Evolutionary conservation across 768 basidiomycete species (phyloP).

Genomic region (Rhodotorula graminis): DNA sequence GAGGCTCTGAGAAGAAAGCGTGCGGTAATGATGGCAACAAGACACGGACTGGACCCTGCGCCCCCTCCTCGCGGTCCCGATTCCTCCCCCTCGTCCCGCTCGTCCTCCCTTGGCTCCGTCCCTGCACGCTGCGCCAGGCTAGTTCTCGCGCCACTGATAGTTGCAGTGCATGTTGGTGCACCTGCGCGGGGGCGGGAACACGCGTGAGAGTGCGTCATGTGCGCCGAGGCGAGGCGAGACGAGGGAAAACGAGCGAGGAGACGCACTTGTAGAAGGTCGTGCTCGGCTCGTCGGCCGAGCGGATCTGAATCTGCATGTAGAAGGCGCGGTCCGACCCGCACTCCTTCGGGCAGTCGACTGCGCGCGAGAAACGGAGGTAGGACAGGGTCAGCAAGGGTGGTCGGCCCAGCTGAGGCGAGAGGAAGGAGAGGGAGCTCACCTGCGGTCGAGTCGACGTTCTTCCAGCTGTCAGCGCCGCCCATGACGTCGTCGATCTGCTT

Average conservation of each 20-base stretch:
- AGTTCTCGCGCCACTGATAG: slow-evolving; percentile 40
- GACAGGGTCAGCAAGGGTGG: too few species aligned
- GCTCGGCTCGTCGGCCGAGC: slow-evolving; percentile 48
- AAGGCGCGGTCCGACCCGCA: slow-evolving; percentile 83
- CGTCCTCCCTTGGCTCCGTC: too few species aligned
- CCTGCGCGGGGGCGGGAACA: too few species aligned
- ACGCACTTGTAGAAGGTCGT: slow-evolving; percentile 44
- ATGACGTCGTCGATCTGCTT: slow-evolving; percentile 94
- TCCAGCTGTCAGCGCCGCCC: slow-evolving; percentile 89
- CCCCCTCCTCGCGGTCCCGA: too few species aligned
- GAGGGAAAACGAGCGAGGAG: background rate
- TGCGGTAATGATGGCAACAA: background rate
- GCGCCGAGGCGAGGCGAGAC: background rate
- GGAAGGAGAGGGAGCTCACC: slow-evolving; percentile 52
- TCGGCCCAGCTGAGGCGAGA: too few species aligned
- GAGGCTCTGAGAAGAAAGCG: too few species aligned
- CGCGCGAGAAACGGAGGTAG: background rate
- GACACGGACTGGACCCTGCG: background rate
- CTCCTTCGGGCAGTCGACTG: slow-evolving; percentile 53
- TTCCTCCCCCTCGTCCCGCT: too few species aligned
- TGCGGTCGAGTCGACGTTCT: slow-evolving; percentile 80
- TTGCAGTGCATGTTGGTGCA: slow-evolving; percentile 39
- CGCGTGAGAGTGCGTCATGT: too few species aligned
- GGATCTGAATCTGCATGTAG: slow-evolving; percentile 92
- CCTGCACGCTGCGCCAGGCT: too few species aligned